These are phyloP conservation scores for Anisogramma anomala DNA, from an alignment of 2,329 filamentous ascomycete species.

Conservation along the genomic window DNA sequence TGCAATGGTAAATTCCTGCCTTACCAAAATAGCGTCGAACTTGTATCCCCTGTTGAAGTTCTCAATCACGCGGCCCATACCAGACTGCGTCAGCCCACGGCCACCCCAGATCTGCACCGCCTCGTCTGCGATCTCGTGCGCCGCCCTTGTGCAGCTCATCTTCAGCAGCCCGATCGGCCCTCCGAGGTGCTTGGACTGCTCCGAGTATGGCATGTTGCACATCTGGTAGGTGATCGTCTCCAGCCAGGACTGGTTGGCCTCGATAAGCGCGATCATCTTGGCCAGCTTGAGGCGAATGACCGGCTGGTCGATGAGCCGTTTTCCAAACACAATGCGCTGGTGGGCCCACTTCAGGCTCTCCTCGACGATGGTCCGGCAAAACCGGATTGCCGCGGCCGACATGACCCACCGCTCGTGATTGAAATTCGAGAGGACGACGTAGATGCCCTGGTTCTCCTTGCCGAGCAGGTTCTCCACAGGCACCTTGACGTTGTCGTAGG, in stretches of 20 bases:
- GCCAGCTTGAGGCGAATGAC: conserved; percentile 78
- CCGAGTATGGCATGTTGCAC: conserved; percentile 68
- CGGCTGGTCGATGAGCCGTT: conserved; percentile 71
- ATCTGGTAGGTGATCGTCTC: conserved; percentile 81
- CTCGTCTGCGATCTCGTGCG: conserved; percentile 75
- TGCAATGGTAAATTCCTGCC: conserved; percentile 1
- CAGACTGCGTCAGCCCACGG: conserved; percentile 64
- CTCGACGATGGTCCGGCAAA: conserved; percentile 59
- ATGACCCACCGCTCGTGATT: conserved; percentile 79
- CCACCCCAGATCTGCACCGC: conserved; percentile 80
- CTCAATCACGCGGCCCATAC: conserved; percentile 75
- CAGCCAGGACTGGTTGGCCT: conserved; percentile 77
- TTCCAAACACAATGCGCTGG: conserved; percentile 74
- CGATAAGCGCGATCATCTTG: conserved; percentile 73
- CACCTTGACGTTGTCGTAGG: conserved; percentile 79
- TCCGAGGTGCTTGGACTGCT: conserved; percentile 64
- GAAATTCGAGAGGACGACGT: conserved; percentile 76
- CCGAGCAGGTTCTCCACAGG: conserved; percentile 68
- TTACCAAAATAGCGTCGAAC: conserved; percentile 56
- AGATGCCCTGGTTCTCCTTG: conserved; percentile 74
- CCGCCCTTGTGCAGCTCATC: conserved; percentile 62
- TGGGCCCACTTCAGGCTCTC: conserved; percentile 83
- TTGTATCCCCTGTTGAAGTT: conserved; percentile 79
- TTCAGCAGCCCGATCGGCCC: conserved; percentile 78
- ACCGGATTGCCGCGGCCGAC: conserved; percentile 50